These are phyloP conservation scores for Musa itinerans DNA, from an alignment of 176 grass and related monocot species.

Conservation along the genomic window DNA sequence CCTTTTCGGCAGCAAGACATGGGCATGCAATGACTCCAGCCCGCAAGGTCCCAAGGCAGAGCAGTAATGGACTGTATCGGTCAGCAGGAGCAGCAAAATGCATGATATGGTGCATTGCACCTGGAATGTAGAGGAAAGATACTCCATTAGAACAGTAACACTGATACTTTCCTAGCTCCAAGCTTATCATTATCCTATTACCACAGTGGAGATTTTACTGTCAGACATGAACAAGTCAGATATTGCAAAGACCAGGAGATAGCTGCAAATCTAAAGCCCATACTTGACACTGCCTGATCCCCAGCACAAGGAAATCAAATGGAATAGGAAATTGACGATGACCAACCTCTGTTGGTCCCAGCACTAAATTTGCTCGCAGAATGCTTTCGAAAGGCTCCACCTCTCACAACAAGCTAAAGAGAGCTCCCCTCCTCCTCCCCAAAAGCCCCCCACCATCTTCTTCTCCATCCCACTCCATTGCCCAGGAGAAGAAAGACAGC, in stretches of 20 bases:
- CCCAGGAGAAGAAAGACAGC: neutral
- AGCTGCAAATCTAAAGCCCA: too few species aligned
- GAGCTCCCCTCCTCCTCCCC: neutral
- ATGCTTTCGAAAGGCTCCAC: neutral
- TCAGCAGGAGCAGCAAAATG: neutral
- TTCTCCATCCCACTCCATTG: neutral
- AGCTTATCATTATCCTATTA: too few species aligned
- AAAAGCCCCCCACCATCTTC: neutral
- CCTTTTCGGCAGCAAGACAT: neutral
- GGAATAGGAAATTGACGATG: neutral
- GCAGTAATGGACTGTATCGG: neutral
- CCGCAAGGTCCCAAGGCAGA: neutral
- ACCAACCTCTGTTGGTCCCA: neutral
- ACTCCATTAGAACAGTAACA: too few species aligned
- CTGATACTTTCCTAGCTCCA: too few species aligned
- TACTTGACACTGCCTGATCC: neutral
- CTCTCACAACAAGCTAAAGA: neutral
- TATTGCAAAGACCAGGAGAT: too few species aligned
- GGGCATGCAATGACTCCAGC: neutral
- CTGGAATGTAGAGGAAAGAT: neutral
- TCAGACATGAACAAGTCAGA: too few species aligned
- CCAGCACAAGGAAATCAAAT: conserved; percentile 1
- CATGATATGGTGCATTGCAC: neutral
- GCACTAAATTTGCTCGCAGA: neutral
- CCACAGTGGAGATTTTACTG: too few species aligned